These are phyloP conservation scores for Viridothelium virens DNA, from an alignment of 495 filamentous ascomycete species.

Conservation along the genomic window DNA sequence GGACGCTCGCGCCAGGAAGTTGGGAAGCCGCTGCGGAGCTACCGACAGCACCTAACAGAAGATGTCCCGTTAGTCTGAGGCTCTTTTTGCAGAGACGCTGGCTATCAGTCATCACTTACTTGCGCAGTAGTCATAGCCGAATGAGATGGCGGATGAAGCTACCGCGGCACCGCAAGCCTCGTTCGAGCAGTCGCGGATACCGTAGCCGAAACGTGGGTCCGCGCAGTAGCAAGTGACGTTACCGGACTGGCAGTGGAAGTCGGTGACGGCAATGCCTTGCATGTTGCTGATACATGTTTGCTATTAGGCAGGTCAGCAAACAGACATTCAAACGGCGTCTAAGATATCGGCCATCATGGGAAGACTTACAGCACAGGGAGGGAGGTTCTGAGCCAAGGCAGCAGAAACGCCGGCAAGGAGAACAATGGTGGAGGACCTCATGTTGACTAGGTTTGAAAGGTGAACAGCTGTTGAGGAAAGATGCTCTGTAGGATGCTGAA, in stretches of 20 bases:
- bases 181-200: constrained; percentile 70
- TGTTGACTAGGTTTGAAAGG: constrained; percentile 15
- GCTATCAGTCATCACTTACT: constrained; percentile 20
- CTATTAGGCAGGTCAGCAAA: constrained; percentile 35
- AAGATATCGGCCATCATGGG: not conserved
- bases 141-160: constrained; percentile 30
- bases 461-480: not conserved
- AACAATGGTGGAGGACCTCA: constrained; percentile 30
- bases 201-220: constrained; percentile 58
- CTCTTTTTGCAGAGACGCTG: no score
- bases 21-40: constrained; percentile 27
- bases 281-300: constrained; percentile 67
- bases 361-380: constrained; percentile 18
- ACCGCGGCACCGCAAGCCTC: constrained; percentile 48
- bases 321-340: not conserved
- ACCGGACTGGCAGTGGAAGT: constrained; percentile 50
- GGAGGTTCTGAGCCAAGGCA: constrained; percentile 19
- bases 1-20: constrained; percentile 15
- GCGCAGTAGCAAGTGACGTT: constrained; percentile 66
- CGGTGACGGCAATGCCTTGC: constrained; percentile 49
- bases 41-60: constrained; percentile 8
- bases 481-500: constrained; percentile 9
- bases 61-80: no score
- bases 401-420: constrained; percentile 25
- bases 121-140: constrained; percentile 39